Evolutionary conservation across 2,329 filamentous ascomycete species (phyloP), one percentile per base, ranked within the genome.

Genomic region (Colletotrichum plurivorum): DNA sequence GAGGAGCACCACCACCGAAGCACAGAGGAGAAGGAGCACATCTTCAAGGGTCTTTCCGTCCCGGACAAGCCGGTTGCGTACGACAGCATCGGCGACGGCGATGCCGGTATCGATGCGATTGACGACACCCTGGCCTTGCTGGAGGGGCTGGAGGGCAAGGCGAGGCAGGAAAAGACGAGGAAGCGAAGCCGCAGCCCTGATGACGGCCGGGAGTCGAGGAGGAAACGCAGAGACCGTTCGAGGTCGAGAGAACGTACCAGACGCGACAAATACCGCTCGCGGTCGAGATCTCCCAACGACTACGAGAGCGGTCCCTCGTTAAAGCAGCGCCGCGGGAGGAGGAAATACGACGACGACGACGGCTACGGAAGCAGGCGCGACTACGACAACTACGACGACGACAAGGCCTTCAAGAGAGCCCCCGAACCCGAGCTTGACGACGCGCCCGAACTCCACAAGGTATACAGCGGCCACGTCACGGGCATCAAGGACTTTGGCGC

Each of bases 401-500:
- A 92, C 45, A 88, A 92, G 70, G 83, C 87, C 49, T 91, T 94
- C 65, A 87, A 86, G 73, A 86, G 88, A 61, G 89, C 90, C 0
- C 92, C 93, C 0, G 88, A 88, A 2, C 88, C 87, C 2, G 94
- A 97, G 74, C 78, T 97, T 10, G 96, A 99, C 79, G 93, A 97
- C 60, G 81, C 88, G 49, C 94, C 96, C 0, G 84, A 95, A 41
- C 81, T 97, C 7, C 91, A 91, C 84, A 99, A 99, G 78, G 83
- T 98, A 2, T 99, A 99, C 76, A 89, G 94, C 71, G 96, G 96
- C 1, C 91, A 92, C 75, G 93, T 98, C 15, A 98, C 94, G 0
- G 94, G 95, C 0, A 86, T 99, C 62, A 98, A 98, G 76, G 94
- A 98, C 71, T 99, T 98, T 81, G 96, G 96, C 12, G 94, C 91